Base-by-base conservation (phyloP, 1,139 yeast genomes). In the Candida dubliniensis region DNA sequence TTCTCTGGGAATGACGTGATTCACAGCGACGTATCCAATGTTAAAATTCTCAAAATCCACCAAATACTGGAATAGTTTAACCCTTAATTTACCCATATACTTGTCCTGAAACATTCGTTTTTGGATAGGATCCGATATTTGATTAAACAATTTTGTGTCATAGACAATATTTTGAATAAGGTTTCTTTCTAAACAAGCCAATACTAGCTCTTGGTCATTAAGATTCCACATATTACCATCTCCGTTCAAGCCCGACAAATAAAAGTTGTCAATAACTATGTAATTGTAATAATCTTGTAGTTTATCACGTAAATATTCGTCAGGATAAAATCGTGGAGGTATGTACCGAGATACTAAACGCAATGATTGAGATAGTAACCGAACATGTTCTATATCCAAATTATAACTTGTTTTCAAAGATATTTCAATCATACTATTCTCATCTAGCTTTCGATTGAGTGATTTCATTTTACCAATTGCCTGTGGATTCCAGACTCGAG, bases 151-250 rank as follows among this genome's bases (percentile, higher is more conserved):
- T 9, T 53, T 47, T 6, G 55, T 44, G n/a, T 58, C 59, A 7
- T 44, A 37, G 26, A 57, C 55, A 30, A 67, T 45, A 46, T 67
- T 65, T 2, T 45, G 41, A 3, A 79, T 60, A 43, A 81, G 57
- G 15, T 78, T 77, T 38, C 86, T 65, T 48, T 77, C 81, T 34
- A 78, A 53, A 49, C 82, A 75, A 2, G 80, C 73, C 31, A 61
- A 50, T 1, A 78, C 50, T 31, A 79, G 55, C 52, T 81, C 85
- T 47, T 66, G 66, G 29, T 63, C 58, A 12, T 64, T 56, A 41
- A 81, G 57, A 40, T 67, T 59, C 77, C 81, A 76, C 1, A 81
- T 57, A 41, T 77, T 77, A 1, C 81, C 82, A n/a, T 57, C 57
- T 2, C 67, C 61, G 46, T 69, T 69, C 32, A 66, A 52, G 1